Evolutionary conservation across 805 yeast species (phyloP), one percentile per base, ranked within the genome.

Genomic region (Blastobotrys peoriensis): DNA sequence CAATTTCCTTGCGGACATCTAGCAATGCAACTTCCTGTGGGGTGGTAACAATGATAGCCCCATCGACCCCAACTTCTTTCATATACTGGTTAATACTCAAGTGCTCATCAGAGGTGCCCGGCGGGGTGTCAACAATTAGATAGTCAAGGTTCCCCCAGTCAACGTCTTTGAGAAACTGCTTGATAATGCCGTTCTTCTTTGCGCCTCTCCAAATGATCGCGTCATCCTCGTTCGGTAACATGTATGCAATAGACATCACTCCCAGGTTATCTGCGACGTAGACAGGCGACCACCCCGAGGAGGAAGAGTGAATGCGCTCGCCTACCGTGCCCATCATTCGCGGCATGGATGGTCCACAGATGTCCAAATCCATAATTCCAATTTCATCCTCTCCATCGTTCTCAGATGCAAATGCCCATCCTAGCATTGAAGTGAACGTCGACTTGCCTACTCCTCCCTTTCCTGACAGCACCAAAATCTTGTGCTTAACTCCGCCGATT

Each of bases 31-130:
- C 98, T 62, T 93, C 99, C 64, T 93, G 99, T 0, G 99, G 98
- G 0, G 98, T 93, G 0, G 98, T 91, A 28, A 93, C 93, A 2
- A 93, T 75, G 23, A 93, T 70, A 0, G 98, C 98, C 1, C 99
- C 99, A 61, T 91, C 97, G 1, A 93, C 80, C 0, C 96, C 96
- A 3, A 83, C 79, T 28, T 86, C 95, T 56, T 86, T 84, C 75
- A 93, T 69, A 59, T 86, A 89, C 41, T 85, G 81, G 25, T 89
- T 86, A 25, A 93, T 89, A 5, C 95, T 81, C 35, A 93, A 73
- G 65, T 93, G 99, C 62, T 93, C 99, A 64, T 93, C 99, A 0
- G 96, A 83, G 0, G 99, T 93, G 0, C 99, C 98, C 0, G 99
- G 99, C 0, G 98, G 99, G 0, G 99, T 93, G 58, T 93, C 99